phyloP scores from a whole-genome alignment of 345 rosid genomes.

The Rhodamnia argentea region DNA sequence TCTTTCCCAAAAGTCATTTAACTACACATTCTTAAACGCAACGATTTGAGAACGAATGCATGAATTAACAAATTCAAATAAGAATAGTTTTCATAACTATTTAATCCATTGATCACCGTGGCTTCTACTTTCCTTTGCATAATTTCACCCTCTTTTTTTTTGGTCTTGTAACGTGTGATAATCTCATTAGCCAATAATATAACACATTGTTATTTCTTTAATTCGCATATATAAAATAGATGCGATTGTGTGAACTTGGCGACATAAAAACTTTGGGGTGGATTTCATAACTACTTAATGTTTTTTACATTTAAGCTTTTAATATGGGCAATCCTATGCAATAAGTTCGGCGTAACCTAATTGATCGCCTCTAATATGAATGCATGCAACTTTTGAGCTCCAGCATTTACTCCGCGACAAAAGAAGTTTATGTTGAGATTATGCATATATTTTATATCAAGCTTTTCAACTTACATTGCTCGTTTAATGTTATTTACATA shows the following conservation, averaged over 20 bases:
- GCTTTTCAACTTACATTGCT: background rate
- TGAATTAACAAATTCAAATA: background rate
- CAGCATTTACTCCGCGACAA: background rate
- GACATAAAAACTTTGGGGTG: background rate
- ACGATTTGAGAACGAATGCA: background rate
- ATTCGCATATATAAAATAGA: background rate
- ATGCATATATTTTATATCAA: background rate
- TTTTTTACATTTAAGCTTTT: too few relatives aligned
- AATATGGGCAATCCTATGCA: rapidly evolving
- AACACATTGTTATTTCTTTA: background rate
- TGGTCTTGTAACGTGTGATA: background rate
- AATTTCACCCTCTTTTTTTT: background rate
- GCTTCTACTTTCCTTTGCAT: background rate
- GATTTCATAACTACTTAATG: too few relatives aligned
- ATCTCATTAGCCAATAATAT: background rate
- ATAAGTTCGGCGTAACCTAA: background rate
- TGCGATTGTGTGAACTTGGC: background rate
- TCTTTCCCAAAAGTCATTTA: background rate
- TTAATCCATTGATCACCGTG: background rate
- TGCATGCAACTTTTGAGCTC: background rate
- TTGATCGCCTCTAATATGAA: rapidly evolving
- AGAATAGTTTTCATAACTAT: background rate
- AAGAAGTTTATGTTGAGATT: background rate
- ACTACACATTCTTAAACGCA: background rate
- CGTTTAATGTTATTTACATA: too few relatives aligned